Conservation (phyloP, 345 rosid genomes). For the Lepidium africanum region DNA sequence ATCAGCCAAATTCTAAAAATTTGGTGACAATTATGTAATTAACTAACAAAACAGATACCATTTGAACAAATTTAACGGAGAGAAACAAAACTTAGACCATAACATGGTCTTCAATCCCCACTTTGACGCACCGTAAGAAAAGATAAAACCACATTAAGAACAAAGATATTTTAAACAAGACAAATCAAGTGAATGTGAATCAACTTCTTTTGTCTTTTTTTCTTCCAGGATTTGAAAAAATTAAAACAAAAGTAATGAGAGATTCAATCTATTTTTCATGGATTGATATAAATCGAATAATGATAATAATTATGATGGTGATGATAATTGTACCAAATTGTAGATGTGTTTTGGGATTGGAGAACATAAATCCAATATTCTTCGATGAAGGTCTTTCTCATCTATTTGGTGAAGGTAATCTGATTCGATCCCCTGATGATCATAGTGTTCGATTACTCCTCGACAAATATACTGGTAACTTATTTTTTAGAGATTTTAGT, state of each 20-base stretch:
- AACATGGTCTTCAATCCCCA: conserved; percentile 22
- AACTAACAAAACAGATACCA: neutral
- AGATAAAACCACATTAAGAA: neutral
- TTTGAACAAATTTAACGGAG: neutral
- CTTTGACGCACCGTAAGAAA: conserved; percentile 23
- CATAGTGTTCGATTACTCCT: conserved; percentile 80
- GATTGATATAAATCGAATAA: neutral
- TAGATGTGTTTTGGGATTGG: conserved; percentile 17
- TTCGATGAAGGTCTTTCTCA: conserved; percentile 78
- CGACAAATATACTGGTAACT: conserved; percentile 60
- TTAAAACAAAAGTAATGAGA: conserved; percentile 7
- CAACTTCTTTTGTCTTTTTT: neutral
- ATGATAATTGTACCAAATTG: neutral
- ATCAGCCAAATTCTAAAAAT: neutral
- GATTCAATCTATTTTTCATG: neutral
- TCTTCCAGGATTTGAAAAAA: neutral
- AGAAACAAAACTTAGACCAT: conserved; percentile 18
- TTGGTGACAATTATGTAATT: conserved; percentile 4
- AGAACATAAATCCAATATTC: conserved; percentile 23
- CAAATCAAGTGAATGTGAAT: conserved; percentile 1
- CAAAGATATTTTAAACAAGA: conserved; percentile 7
- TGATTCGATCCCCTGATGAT: conserved; percentile 68
- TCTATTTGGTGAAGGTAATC: conserved; percentile 77
- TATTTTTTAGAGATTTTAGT: too few relatives aligned
- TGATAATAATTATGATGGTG: neutral